Evolutionary conservation across 2,329 filamentous ascomycete species (phyloP), one percentile per base, ranked within the genome.

Genomic region (Aspergillus chevalieri): DNA sequence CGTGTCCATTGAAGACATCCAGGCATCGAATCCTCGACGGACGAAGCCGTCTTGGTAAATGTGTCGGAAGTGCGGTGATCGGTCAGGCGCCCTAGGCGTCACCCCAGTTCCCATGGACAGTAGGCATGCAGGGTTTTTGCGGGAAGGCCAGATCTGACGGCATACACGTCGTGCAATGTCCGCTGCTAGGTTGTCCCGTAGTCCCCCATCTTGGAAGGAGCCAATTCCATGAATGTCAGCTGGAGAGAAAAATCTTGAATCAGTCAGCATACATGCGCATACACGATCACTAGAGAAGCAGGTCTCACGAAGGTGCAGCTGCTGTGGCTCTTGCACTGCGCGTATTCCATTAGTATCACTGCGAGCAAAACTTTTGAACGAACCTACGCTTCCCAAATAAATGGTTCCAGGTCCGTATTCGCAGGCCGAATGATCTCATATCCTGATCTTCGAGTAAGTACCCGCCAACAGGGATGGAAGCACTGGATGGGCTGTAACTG

Each of bases 1-100:
- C 14, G 43, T 52, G n/a, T 57, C 55, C 30, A 62, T 52, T 2
- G 52, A 55, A 3, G 54, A 59, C 47, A 62, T 62, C 48, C 45
- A 59, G 10, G 50, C 47, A 21, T 59, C 47, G 47, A 56, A 62
- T 3, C 53, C 52, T 12, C 52, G 38, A 2, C 47, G 50, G 14
- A 62, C 6, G 24, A 62, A 62, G 45, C 59, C 43, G 17, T 62
- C 52, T 6, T 47, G 47, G 30, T 59, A 58, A 22, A 62, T 41
- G 24, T 62, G 47, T 12, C 53, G 53, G 42, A 62, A 62, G 46
- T 57, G 30, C 2, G 47, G 54, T 9, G 55, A 56, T 7, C 46
- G 39, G 12, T 53, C 19, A 22, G 22, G 30, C 3, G 24, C 30
- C 14, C 28, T 5, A 19, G 48, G 9, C 10, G 46, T 34, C 15